phyloP scores from a whole-genome alignment of 1,284 basidiomycete species.

The Austroboletus niveus region DNA sequence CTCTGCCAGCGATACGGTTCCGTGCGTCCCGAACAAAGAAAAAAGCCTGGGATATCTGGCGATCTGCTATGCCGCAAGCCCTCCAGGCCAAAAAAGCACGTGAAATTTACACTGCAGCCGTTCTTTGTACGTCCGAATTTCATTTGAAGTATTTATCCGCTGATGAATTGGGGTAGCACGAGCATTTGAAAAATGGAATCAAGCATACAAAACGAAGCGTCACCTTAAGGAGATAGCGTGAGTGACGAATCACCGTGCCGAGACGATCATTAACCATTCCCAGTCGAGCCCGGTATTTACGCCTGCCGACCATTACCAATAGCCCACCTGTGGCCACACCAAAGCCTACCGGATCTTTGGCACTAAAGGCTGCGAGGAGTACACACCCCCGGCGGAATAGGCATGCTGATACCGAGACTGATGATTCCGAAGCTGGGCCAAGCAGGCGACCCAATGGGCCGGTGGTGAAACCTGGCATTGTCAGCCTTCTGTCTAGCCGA shows the following conservation, averaged over 20 bases:
- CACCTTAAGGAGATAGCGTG: conserved; percentile 79
- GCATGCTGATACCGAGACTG: conserved; percentile 32
- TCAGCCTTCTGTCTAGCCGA: conserved; percentile 41
- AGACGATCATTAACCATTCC: conserved; percentile 20
- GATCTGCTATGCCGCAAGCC: conserved; percentile 64
- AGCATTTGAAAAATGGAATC: conserved; percentile 61
- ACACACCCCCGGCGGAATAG: conserved; percentile 32
- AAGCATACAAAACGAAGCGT: conserved; percentile 63
- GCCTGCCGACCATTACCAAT: conserved; percentile 53
- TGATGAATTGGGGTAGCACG: conserved; percentile 43
- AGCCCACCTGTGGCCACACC: conserved; percentile 21
- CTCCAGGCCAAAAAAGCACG: conserved; percentile 63
- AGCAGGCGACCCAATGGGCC: conserved; percentile 27
- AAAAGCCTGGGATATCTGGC: conserved; percentile 65
- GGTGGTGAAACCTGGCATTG: conserved; percentile 34
- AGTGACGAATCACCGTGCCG: conserved; percentile 35
- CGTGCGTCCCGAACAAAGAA: conserved; percentile 58
- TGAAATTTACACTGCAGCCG: conserved; percentile 51
- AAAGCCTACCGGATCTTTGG: conserved; percentile 20
- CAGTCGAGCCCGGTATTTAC: conserved; percentile 67
- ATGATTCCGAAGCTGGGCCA: conserved; percentile 26
- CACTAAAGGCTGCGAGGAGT: conserved; percentile 24
- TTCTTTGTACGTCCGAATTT: conserved; percentile 52
- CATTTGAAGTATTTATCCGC: conserved; percentile 5
- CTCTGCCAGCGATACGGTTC: conserved; percentile 73